Percentiles rank a stretch among this genome's conserved stretches.
These are phyloP conservation scores for Thielaviopsis euricoi DNA, from an alignment of 2,329 filamentous ascomycete genomes.

Conservation along the genomic window DNA sequence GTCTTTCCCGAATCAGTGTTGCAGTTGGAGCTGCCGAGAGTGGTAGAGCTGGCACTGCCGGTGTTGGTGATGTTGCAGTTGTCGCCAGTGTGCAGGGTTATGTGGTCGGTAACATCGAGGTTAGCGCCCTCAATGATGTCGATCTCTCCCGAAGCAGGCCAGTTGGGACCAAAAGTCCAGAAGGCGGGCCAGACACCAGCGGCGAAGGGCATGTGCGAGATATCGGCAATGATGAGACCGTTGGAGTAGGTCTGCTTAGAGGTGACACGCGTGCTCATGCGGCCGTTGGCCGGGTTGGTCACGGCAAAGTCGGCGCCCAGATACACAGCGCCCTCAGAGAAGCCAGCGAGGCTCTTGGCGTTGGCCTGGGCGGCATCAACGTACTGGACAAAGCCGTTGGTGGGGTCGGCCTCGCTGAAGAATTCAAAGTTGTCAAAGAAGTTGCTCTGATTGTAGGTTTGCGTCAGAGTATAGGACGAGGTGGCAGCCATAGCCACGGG, in stretches of 20 bases:
- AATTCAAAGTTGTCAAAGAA: constrained; percentile 42
- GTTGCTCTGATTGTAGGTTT: constrained; percentile 33
- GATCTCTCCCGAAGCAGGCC: constrained; percentile 58
- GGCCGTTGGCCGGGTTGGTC: constrained; percentile 37
- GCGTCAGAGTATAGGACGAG: constrained; percentile 28
- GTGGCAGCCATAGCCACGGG: neutral
- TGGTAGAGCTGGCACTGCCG: constrained; percentile 29
- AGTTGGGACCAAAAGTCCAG: constrained; percentile 50
- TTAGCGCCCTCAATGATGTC: constrained; percentile 72
- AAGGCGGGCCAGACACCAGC: constrained; percentile 61
- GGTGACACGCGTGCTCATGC: constrained; percentile 52
- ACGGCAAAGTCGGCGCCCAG: constrained; percentile 54
- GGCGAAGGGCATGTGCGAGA: constrained; percentile 59
- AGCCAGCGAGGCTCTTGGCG: constrained; percentile 39
- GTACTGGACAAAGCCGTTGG: constrained; percentile 59
- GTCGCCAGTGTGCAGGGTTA: constrained; percentile 51
- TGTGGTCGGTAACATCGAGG: constrained; percentile 35
- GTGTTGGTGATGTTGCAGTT: constrained; percentile 42
- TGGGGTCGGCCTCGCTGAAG: constrained; percentile 47
- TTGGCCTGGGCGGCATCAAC: constrained; percentile 41
- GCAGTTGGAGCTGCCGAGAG: constrained; percentile 37
- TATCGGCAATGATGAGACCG: constrained; percentile 57
- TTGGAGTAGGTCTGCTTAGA: constrained; percentile 50
- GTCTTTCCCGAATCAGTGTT: constrained; percentile 32
- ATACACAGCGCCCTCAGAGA: constrained; percentile 38